Conservation (phyloP, 768 basidiomycete species). For the Trametes punicea region DNA sequence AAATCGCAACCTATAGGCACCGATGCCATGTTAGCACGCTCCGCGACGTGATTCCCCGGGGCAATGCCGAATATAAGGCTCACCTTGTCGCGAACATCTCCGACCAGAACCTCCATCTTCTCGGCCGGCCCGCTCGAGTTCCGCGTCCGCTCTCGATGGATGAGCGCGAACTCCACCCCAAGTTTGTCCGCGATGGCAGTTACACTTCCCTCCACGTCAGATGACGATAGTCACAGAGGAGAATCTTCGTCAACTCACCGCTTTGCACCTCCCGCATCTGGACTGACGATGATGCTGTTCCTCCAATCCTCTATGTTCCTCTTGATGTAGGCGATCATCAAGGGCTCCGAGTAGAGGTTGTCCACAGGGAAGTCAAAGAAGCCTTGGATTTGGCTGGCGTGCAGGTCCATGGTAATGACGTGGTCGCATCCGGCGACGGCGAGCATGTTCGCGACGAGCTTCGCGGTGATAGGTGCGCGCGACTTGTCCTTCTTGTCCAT, state of each 20-base stretch:
- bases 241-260: slow-evolving; percentile 52
- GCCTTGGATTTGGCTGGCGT: slow-evolving; percentile 96
- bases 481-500: slow-evolving; percentile 99
- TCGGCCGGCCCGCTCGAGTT: slow-evolving; percentile 64
- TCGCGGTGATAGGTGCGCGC: slow-evolving; percentile 95
- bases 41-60: neutral
- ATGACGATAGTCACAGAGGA: neutral
- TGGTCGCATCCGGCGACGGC: slow-evolving; percentile 97
- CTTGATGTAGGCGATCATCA: slow-evolving; percentile 94
- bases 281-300: slow-evolving; percentile 89
- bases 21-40: neutral
- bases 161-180: slow-evolving; percentile 91
- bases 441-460: slow-evolving; percentile 98
- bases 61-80: slow-evolving; percentile 17
- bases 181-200: slow-evolving; percentile 96
- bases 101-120: slow-evolving; percentile 91
- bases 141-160: slow-evolving; percentile 84
- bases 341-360: slow-evolving; percentile 93
- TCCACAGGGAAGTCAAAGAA: slow-evolving; percentile 99
- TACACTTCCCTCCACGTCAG: slow-evolving; percentile 47
- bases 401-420: slow-evolving; percentile 98
- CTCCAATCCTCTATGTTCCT: slow-evolving; percentile 81
- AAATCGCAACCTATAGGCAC: slow-evolving; percentile 68
- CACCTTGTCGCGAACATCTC: slow-evolving; percentile 89
- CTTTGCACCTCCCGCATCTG: slow-evolving; percentile 98